These are phyloP conservation scores for Aspergillus tubingensis DNA, from an alignment of 2,329 filamentous ascomycete genomes.

Conservation along the genomic window DNA sequence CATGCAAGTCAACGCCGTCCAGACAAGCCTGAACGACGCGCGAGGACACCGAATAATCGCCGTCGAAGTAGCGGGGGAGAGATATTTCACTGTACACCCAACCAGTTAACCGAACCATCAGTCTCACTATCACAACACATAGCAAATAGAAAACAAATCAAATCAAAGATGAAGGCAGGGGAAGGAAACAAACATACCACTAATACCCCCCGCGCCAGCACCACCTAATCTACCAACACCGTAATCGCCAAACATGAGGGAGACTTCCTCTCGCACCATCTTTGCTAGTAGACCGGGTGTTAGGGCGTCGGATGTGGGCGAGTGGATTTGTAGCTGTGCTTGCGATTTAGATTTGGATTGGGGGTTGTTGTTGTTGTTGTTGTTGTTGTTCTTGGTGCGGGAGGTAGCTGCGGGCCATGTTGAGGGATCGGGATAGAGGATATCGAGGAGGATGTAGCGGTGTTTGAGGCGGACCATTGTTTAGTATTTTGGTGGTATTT, in stretches of 20 bases:
- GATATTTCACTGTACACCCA: conserved; percentile 73
- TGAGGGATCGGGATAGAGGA: conserved; percentile 72
- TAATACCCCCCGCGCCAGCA: conserved; percentile 67
- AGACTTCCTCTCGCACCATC: conserved; percentile 69
- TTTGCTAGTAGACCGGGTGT: conserved; percentile 66
- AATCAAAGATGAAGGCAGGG: not conserved
- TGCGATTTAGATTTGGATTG: conserved; percentile 41
- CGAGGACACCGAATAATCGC: conserved; percentile 85
- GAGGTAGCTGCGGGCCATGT: conserved; percentile 40
- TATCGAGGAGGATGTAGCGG: conserved; percentile 91
- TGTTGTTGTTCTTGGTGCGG: not conserved
- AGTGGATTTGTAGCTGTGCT: conserved; percentile 71
- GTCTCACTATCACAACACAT: not conserved
- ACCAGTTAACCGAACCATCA: not conserved
- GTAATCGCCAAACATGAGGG: conserved; percentile 82
- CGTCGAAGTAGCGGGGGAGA: conserved; percentile 88
- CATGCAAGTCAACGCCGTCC: conserved; percentile 84
- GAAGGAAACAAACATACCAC: conserved; percentile 52
- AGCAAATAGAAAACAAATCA: not conserved
- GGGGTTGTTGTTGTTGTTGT: conserved; percentile 24
- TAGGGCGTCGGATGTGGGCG: conserved; percentile 73
- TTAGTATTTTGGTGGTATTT: conserved; percentile 18
- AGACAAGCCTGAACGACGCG: conserved; percentile 81
- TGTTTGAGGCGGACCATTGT: conserved; percentile 94
- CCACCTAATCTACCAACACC: conserved; percentile 64